Evolutionary conservation across 2,329 filamentous ascomycete genomes (phyloP), one percentile per base, ranked within the genome.

Genomic region (Pseudogymnoascus sp.): DNA sequence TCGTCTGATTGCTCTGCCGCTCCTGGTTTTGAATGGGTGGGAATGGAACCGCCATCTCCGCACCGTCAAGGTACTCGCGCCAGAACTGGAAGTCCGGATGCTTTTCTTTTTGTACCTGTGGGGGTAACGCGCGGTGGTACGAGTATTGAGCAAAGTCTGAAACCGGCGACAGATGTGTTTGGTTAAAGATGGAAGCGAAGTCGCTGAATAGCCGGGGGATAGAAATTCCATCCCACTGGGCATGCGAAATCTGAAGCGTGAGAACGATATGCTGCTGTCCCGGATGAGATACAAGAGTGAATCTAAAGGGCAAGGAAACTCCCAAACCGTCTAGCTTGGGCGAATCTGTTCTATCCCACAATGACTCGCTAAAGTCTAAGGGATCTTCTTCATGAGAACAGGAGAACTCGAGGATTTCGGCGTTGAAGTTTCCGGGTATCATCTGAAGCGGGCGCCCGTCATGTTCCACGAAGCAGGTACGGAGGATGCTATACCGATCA

Each of bases 391-490:
- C 18, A 5, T 44, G 40, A 44, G 40, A 44, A 44, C 40, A 23
- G 40, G 40, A 5, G 40, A 44, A 44, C 2, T 44, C 40, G 2
- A 44, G 40, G 18, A 44, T 44, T 23, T 44, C 18, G 11, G 40
- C 40, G 18, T 23, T 11, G 11, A 44, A 44, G 40, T 44, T 44
- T 21, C 40, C 40, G 11, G 23, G 18, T 8, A 67, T 63, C 12
- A 64, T 63, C 47, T 67, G 66, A 11, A 56, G 63, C 4, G 59
- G 12, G 11, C 33, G 35, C 3, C 42, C n/a, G 28, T 63, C 37
- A 5, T 65, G 16, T 28, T 37, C 31, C n/a, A 63, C 38, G 33
- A 67, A 67, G 21, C 42, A 38, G 4, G 66, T 66, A 4, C 66
- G 63, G 5, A 67, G 60, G 18, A 66, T 61, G 42, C 56, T 33